Conservation (phyloP, 768 basidiomycete genomes). For the Piloderma croceum region DNA sequence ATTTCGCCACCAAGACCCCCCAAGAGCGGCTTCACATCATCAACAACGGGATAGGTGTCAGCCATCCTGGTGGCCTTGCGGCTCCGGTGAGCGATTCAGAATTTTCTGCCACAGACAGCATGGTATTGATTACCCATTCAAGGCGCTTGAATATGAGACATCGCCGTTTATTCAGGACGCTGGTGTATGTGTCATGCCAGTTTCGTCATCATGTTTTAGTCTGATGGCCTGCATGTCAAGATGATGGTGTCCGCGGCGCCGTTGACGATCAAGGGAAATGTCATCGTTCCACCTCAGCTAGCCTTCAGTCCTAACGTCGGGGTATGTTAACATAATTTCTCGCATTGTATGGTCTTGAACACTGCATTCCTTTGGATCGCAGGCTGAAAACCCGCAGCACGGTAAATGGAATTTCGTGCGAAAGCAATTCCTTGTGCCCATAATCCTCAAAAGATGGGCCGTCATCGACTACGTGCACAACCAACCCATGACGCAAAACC, state of each 20-base stretch:
- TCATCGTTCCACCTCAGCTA: constrained; percentile 12
- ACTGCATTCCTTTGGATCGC: not conserved
- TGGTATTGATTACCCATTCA: constrained; percentile 1
- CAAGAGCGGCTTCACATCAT: constrained; percentile 36
- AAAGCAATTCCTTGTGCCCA: constrained; percentile 24
- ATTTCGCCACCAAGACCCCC: constrained; percentile 46
- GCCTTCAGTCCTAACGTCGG: not conserved
- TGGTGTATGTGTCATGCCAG: too few species aligned
- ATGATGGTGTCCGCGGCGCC: constrained; percentile 29
- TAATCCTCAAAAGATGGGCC: constrained; percentile 27
- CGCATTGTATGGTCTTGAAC: not conserved
- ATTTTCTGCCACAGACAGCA: not conserved
- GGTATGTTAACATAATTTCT: constrained; percentile 3
- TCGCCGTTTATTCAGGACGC: constrained; percentile 40
- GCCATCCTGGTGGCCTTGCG: constrained; percentile 12
- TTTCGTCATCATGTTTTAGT: too few species aligned
- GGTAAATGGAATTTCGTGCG: constrained; percentile 36
- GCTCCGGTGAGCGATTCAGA: constrained; percentile 16
- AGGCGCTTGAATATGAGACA: constrained; percentile 28
- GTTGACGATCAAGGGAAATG: constrained; percentile 18
- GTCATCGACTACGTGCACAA: constrained; percentile 27
- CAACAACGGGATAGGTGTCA: too few species aligned
- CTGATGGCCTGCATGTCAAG: too few species aligned
- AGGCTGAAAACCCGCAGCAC: constrained; percentile 15
- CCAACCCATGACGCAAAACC: not conserved